Conservation (phyloP, 1,139 yeast genomes). For the Kodamaea sp. region DNA sequence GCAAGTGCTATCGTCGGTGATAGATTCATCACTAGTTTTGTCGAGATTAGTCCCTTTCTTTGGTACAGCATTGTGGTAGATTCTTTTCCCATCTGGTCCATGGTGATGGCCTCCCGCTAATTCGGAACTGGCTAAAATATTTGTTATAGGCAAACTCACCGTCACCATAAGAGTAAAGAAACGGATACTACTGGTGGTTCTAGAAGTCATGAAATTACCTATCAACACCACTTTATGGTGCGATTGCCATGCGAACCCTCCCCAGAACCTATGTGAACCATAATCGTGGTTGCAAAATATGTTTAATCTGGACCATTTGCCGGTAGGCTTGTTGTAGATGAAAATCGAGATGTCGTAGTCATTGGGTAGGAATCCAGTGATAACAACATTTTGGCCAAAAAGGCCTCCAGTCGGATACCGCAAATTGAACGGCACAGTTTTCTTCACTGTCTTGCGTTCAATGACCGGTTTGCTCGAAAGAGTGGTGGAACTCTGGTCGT, state of each 20-base stretch:
- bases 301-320: constrained; percentile 65
- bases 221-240: constrained; percentile 65
- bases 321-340: constrained; percentile 60
- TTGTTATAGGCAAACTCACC: constrained; percentile 67
- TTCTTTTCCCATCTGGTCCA: constrained; percentile 23
- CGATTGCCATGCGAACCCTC: constrained; percentile 71
- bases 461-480: constrained; percentile 2
- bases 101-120: constrained; percentile 30
- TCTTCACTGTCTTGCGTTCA: constrained; percentile 10
- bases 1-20: constrained; percentile 18
- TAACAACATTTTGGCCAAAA: constrained; percentile 64
- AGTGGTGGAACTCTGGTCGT: constrained; percentile 1
- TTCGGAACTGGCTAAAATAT: constrained; percentile 52
- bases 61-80: constrained; percentile 14
- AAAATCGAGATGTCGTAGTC: constrained; percentile 59
- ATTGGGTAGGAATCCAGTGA: constrained; percentile 56
- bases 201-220: constrained; percentile 53
- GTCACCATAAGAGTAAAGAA: constrained; percentile 58
- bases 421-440: constrained; percentile 42
- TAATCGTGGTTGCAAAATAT: constrained; percentile 56
- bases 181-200: constrained; percentile 54
- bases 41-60: constrained; percentile 1
- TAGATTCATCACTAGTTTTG: constrained; percentile 11
- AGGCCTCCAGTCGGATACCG: constrained; percentile 59
- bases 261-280: constrained; percentile 63